Evolutionary conservation across 2,329 filamentous ascomycete genomes (phyloP).

Genomic region (Trichoderma atrobrunneum): DNA sequence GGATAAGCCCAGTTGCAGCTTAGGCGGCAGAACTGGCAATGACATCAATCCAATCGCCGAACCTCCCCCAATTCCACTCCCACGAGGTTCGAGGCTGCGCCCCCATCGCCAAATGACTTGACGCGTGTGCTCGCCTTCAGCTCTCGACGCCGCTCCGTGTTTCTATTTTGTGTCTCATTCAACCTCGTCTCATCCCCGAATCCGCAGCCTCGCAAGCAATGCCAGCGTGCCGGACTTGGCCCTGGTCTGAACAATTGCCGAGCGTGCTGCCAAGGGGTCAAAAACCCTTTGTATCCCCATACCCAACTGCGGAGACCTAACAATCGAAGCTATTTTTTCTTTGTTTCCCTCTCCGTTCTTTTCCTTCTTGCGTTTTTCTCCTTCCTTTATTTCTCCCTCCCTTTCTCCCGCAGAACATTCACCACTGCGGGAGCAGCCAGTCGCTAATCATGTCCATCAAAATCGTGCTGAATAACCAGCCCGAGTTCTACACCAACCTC

Average conservation of each 20-base stretch:
- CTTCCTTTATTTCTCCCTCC: not conserved
- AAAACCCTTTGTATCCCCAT: not conserved
- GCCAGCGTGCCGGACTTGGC: conserved; percentile 1
- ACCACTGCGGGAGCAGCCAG: not conserved
- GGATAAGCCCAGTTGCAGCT: not conserved
- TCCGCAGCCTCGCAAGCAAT: conserved; percentile 2
- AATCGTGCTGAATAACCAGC: conserved; percentile 63
- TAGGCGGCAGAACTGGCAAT: not conserved
- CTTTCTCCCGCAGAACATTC: not conserved
- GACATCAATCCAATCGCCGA: conserved; percentile 15
- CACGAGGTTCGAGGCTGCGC: conserved; percentile 25
- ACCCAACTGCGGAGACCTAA: not conserved
- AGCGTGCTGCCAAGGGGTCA: not conserved
- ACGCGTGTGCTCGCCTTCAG: conserved; percentile 12
- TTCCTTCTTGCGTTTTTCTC: too few relatives aligned
- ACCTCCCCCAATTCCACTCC: not conserved
- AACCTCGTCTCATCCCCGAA: not conserved
- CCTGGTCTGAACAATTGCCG: not conserved
- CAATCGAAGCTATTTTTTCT: not conserved
- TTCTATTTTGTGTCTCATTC: not conserved
- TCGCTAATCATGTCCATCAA: conserved; percentile 59
- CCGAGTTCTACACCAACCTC: conserved; percentile 76
- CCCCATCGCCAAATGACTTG: conserved; percentile 14
- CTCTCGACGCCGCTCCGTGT: not conserved
- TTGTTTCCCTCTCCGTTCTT: not conserved